Evolutionary conservation across 2,329 filamentous ascomycete genomes (phyloP).

Genomic region (Trichophyton rubrum): DNA sequence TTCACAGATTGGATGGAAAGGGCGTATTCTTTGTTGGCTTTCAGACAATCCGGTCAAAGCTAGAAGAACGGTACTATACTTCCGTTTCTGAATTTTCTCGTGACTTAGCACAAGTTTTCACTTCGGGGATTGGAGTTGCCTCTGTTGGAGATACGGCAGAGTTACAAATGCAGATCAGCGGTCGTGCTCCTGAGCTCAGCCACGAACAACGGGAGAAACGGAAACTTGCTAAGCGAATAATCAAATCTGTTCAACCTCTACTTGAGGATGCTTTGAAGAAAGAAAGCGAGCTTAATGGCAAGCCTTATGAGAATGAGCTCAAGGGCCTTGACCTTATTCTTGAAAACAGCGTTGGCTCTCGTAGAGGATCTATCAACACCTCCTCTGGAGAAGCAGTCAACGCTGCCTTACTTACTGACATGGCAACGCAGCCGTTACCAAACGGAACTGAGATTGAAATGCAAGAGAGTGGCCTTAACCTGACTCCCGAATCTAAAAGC

Average conservation of each 20-base stretch:
- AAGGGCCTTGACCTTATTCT: constrained; percentile 63
- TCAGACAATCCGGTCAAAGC: constrained; percentile 39
- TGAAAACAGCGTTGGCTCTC: constrained; percentile 49
- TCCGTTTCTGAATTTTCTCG: constrained; percentile 49
- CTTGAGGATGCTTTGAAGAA: constrained; percentile 64
- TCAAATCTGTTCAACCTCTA: constrained; percentile 66
- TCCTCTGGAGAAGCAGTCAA: neutral
- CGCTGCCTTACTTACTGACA: neutral
- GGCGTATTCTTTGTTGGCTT: constrained; percentile 44
- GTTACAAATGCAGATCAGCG: constrained; percentile 40
- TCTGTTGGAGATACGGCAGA: constrained; percentile 35
- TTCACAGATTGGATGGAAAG: constrained; percentile 37
- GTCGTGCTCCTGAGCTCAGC: constrained; percentile 33
- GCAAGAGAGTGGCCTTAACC: neutral
- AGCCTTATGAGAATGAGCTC: constrained; percentile 55
- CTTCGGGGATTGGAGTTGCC: constrained; percentile 40
- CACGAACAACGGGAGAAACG: constrained; percentile 67
- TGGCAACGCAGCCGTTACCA: neutral
- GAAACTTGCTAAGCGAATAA: constrained; percentile 75
- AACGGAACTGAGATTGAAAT: neutral
- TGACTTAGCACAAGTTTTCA: constrained; percentile 46
- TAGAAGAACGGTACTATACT: constrained; percentile 46
- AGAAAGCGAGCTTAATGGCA: constrained; percentile 67
- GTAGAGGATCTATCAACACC: constrained; percentile 27
- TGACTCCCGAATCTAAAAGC: neutral